Evolutionary conservation across 768 basidiomycete species (phyloP).

Genomic region (Exidia glandulosa): DNA sequence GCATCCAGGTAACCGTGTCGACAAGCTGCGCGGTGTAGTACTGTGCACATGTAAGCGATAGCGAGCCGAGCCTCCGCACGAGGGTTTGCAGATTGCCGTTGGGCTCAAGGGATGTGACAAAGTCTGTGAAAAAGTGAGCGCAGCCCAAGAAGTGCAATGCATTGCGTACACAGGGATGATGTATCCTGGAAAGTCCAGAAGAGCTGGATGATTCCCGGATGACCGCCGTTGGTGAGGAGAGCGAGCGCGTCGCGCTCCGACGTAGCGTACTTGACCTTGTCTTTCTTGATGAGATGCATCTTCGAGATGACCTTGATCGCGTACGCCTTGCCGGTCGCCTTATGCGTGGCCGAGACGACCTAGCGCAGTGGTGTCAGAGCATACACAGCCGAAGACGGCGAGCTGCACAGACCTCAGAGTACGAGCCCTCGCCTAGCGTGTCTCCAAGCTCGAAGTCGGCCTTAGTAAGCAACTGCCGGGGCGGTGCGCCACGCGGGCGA

Average conservation of each 20-base stretch:
- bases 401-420: constrained; percentile 49
- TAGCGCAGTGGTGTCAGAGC: constrained; percentile 16
- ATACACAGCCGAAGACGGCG: background rate
- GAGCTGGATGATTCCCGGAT: constrained; percentile 73
- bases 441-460: constrained; percentile 66
- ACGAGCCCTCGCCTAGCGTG: constrained; percentile 72
- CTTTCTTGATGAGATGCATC: constrained; percentile 65
- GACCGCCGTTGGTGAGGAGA: constrained; percentile 41
- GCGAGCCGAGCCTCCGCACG: constrained; percentile 71
- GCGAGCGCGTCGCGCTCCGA: constrained; percentile 74
- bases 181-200: constrained; percentile 82
- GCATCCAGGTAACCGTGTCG: constrained; percentile 85
- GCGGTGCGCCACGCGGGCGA: constrained; percentile 1
- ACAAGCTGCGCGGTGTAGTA: constrained; percentile 87
- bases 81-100: constrained; percentile 72
- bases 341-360: constrained; percentile 48
- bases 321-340: constrained; percentile 49
- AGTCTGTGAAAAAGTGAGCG: constrained; percentile 35
- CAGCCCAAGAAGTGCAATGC: background rate
- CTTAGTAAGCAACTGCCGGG: background rate
- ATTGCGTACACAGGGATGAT: constrained; percentile 64
- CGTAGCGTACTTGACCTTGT: constrained; percentile 65
- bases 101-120: constrained; percentile 62
- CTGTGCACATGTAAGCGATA: constrained; percentile 62
- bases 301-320: constrained; percentile 81